Percentiles rank a stretch among this genome's conserved stretches.
These are phyloP conservation scores for Kwoniella dejecticola DNA, from an alignment of 768 basidiomycete genomes.

Conservation along the genomic window DNA sequence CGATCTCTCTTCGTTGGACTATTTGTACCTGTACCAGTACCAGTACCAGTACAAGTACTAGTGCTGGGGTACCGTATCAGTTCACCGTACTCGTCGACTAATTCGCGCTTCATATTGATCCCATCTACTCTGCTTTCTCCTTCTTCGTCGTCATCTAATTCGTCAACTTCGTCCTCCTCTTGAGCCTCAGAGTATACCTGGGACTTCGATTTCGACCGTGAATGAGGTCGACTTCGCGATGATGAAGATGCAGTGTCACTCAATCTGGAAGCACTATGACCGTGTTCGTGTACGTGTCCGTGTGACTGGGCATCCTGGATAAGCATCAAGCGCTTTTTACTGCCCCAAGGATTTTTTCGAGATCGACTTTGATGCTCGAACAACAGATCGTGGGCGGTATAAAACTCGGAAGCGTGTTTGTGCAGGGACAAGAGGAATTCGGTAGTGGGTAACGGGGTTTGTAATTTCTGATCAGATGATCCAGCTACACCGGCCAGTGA, in stretches of 20 bases:
- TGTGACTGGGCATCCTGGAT: conserved; percentile 11
- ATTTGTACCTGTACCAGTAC: too few species aligned
- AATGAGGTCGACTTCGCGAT: too few species aligned
- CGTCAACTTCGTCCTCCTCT: conserved; percentile 28
- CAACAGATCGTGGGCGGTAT: conserved; percentile 17
- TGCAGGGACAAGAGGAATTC: conserved; percentile 28
- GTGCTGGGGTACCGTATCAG: neutral
- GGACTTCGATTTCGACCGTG: neutral
- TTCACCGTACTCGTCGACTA: conserved; percentile 13
- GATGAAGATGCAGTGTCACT: neutral
- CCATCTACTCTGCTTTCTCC: neutral
- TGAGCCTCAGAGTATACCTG: neutral
- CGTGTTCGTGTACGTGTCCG: too few species aligned
- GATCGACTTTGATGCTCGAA: conserved; percentile 12
- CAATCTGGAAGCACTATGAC: neutral
- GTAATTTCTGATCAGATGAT: neutral
- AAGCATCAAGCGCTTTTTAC: conserved; percentile 22
- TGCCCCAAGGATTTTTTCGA: conserved; percentile 21
- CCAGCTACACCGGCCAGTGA: too few species aligned
- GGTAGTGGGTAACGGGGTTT: conserved; percentile 11
- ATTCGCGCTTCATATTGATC: conserved; percentile 8
- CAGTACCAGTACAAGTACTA: neutral
- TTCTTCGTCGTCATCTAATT: conserved; percentile 19
- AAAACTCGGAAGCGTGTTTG: conserved; percentile 14
- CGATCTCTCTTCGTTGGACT: conserved; percentile 5